Base-by-base conservation (phyloP, 2,329 filamentous ascomycete species). In the Fusarium hainanense region DNA sequence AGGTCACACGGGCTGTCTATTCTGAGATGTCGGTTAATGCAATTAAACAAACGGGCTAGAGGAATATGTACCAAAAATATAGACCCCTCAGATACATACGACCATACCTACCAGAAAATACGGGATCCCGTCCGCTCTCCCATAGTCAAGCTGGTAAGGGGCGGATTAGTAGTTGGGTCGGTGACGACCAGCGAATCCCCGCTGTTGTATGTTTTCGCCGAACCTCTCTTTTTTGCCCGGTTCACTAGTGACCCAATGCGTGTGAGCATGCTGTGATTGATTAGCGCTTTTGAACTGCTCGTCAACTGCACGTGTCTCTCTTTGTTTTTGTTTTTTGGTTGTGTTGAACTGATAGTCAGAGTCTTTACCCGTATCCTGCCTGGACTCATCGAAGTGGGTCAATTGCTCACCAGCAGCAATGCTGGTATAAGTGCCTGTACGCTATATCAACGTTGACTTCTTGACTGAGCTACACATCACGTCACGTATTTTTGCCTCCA, bases 41-140 rank as follows among this genome's bases (percentile, higher is more conserved):
- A 4, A n/a, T 37, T 37, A 6, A 12, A n/a, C 18, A n/a, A 4
- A 23, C 5, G 21, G 21, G 5, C 21, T 18, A 10, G 1, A n/a
- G 4, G 34, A 1, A 2, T 7, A 37, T 37, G n/a, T 12, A 0
- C 3, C 6, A 37, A 12, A n/a, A n/a, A n/a, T 0, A 12, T 10
- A 37, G 2, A 0, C 3, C 0, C 1, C 6, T n/a, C 10, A n/a
- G 3, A n/a, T n/a, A 37, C 34, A 37, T 37, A 37, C 34, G 34
- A n/a, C 34, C 34, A 37, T 37, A 37, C 34, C 34, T 37, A 37
- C 18, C 34, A 37, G 34, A 37, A 37, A 37, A 37, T 37, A 37
- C 34, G 34, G 34, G 34, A 37, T 37, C 34, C 34, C 34, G 34
- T 37, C 34, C 34, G 34, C 34, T 37, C 34, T 37, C 34, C 34